Evolutionary conservation across 2,329 filamentous ascomycete species (phyloP).

Genomic region (Zymoseptoria tritici): DNA sequence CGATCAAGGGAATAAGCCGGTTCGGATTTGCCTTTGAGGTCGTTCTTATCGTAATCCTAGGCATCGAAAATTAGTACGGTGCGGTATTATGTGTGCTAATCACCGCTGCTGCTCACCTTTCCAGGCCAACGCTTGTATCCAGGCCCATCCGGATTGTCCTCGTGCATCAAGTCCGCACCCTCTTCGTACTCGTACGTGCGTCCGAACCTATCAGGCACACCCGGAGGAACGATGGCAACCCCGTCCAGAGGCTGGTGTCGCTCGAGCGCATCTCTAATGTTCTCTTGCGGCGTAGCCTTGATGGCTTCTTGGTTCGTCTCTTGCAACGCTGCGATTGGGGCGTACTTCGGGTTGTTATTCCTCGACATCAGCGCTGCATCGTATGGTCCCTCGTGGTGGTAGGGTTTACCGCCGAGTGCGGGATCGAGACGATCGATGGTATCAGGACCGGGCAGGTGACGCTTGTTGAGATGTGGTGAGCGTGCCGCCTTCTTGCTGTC

Average conservation of each 20-base stretch:
- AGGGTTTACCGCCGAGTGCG: conserved; percentile 53
- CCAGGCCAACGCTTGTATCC: conserved; percentile 70
- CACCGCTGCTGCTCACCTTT: no score
- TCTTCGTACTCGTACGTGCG: conserved; percentile 71
- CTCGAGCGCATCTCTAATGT: conserved; percentile 64
- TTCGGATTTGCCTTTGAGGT: conserved; percentile 77
- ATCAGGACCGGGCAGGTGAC: conserved; percentile 62
- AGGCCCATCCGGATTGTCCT: conserved; percentile 59
- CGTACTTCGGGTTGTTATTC: conserved; percentile 53
- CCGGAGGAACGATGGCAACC: conserved; percentile 67
- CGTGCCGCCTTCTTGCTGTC: conserved; percentile 61
- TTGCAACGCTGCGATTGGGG: conserved; percentile 70
- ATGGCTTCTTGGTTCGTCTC: conserved; percentile 69
- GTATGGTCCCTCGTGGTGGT: conserved; percentile 87
- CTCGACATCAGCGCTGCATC: conserved; percentile 71
- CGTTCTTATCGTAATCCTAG: conserved; percentile 64
- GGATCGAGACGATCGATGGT: conserved; percentile 73
- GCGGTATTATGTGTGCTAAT: no score
- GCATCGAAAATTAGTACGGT: no score
- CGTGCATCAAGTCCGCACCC: conserved; percentile 77
- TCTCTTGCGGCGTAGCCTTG: conserved; percentile 71
- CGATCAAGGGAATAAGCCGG: conserved; percentile 65
- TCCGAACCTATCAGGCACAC: conserved; percentile 60
- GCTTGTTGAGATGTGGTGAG: conserved; percentile 58
- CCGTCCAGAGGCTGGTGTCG: conserved; percentile 76